Conservation (phyloP, 257 asterid genomes). For the Salvia miltiorrhiza region DNA sequence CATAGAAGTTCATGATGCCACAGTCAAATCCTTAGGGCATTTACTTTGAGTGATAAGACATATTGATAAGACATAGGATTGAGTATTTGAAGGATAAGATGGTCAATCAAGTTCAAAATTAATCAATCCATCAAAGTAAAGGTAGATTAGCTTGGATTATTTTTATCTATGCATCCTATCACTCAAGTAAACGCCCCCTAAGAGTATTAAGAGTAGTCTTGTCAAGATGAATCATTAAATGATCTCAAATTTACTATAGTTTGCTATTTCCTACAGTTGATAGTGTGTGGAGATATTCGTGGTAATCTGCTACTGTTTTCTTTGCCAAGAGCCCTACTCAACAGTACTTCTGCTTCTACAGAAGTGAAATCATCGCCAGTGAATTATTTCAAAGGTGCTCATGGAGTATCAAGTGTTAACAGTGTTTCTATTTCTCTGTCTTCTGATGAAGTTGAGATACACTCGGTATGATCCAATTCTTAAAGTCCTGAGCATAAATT, state of each 20-base stretch:
- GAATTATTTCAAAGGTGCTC: constrained; percentile 85
- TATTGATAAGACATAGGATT: too few relatives aligned
- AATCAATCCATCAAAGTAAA: too few relatives aligned
- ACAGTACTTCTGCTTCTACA: constrained; percentile 37
- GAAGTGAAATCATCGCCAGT: constrained; percentile 46
- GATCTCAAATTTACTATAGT: constrained; percentile 19
- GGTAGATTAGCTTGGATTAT: too few relatives aligned
- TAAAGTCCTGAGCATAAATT: constrained; percentile 3
- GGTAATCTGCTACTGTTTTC: constrained; percentile 83
- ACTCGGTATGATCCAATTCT: constrained; percentile 64
- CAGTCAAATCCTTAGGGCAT: too few relatives aligned
- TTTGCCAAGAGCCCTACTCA: constrained; percentile 44
- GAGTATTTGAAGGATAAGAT: too few relatives aligned
- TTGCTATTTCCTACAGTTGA: constrained; percentile 53
- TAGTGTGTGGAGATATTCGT: constrained; percentile 92
- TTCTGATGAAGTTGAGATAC: constrained; percentile 62
- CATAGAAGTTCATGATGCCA: constrained; percentile 10
- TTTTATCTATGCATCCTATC: too few relatives aligned
- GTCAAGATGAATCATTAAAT: constrained; percentile 19
- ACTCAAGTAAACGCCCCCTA: too few relatives aligned
- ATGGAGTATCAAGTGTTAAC: constrained; percentile 93
- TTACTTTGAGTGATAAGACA: too few relatives aligned
- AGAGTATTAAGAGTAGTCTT: constrained; percentile 13
- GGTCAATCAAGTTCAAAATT: too few relatives aligned
- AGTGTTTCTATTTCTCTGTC: constrained; percentile 53